phyloP scores from a whole-genome alignment of 805 yeast genomes.

The Wickerhamomyces strasburgensis region DNA sequence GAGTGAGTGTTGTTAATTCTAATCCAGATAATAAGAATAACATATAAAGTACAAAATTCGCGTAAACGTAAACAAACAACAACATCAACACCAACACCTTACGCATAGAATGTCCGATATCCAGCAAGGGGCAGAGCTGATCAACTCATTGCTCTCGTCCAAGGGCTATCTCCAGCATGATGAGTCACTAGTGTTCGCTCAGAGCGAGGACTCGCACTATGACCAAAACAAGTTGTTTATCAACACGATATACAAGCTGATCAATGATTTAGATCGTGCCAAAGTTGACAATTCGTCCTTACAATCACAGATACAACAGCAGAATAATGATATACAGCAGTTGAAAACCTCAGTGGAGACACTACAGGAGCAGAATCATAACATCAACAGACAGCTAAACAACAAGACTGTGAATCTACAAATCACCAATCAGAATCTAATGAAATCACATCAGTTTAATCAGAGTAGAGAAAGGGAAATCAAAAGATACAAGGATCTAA shows the following conservation, averaged over 20 bases:
- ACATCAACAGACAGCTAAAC: neutral
- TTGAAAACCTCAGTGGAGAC: constrained; percentile 7
- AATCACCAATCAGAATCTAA: constrained; percentile 1
- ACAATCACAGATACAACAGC: constrained; percentile 8
- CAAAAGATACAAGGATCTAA: constrained; percentile 7
- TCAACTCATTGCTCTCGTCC: constrained; percentile 11
- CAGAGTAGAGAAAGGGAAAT: constrained; percentile 5
- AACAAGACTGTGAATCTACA: constrained; percentile 3
- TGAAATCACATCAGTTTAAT: constrained; percentile 1
- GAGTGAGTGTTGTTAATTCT: no score
- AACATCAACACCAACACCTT: neutral
- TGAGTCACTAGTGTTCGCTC: neutral
- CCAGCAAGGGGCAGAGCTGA: constrained; percentile 11
- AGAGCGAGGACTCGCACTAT: no score
- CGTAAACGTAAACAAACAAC: neutral
- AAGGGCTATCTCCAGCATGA: constrained; percentile 12
- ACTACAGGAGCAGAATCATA: constrained; percentile 1
- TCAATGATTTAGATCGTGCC: constrained; percentile 12
- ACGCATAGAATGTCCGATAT: neutral
- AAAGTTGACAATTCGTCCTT: constrained; percentile 8
- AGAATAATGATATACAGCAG: constrained; percentile 11
- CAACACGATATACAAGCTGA: constrained; percentile 15
- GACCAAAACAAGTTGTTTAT: constrained; percentile 9
- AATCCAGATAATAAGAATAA: no score
- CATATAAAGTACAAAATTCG: no score